Evolutionary conservation across 148 eudicot genomes (phyloP), one percentile per base, ranked within the genome.

Genomic region (Chenopodium berlandieri): DNA sequence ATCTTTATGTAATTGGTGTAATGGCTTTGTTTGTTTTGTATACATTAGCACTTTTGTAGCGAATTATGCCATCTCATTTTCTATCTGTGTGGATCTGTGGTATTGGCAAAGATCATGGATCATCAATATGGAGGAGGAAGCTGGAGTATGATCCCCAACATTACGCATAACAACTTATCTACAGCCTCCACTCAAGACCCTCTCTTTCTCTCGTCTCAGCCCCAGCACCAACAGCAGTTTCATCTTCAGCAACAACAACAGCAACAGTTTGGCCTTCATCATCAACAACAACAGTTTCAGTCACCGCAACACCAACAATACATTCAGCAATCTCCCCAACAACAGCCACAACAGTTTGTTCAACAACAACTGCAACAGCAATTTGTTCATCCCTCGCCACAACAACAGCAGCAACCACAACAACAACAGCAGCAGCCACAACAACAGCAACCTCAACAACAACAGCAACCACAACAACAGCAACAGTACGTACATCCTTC

Each of bases 121-220:
- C 46, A 86, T 23, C 85, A 88, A 75, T 92, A 71, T 69, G 97
- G 94, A 70, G 94, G 97, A 79, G 95, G 94, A 71, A 95, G 86
- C 83, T 95, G 97, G 99, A 76, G 87, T 54, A 95, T 90, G 90
- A 92, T 95, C 83, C 91, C 97, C 25, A 92, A 89, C 90, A 89
- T 90, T 66, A 84, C 75, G 88, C 87, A 85, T 85, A 87, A 69
- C 85, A 90, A 83, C 89, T 87, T 40, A 69, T 65, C 83, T 66
- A 40, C 90, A n/a, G 79, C 93, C 20, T 89, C 97, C 47, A 89
- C 92, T 85, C 94, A 91, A 80, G 97, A 94, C 81, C 84, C 90
- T 75, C 85, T 90, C 31, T 91, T 87, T 77, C 85, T 89, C 47
- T 84, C 88, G 32, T 91, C 90, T 79, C 89, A 88, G 64, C 84